These are phyloP conservation scores for Pleurotus ostreatus DNA, from an alignment of 768 basidiomycete species.

Conservation along the genomic window DNA sequence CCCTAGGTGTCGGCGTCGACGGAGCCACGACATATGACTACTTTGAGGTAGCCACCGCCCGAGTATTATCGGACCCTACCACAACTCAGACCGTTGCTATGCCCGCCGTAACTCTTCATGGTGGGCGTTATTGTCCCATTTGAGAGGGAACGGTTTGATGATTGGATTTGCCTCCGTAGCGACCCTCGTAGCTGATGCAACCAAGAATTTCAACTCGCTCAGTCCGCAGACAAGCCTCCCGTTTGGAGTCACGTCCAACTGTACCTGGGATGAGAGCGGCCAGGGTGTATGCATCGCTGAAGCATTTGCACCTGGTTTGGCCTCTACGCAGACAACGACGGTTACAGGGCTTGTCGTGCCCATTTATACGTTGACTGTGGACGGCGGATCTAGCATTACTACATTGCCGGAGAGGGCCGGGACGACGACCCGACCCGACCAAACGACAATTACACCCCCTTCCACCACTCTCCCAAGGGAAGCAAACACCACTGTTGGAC, in stretches of 20 bases:
- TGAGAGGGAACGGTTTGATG: not conserved
- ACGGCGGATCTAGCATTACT: not conserved
- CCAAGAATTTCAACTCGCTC: not conserved
- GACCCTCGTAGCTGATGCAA: not conserved
- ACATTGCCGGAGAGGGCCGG: too few relatives aligned
- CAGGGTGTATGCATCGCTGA: not conserved
- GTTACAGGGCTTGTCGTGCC: not conserved
- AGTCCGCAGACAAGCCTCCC: not conserved
- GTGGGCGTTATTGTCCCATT: not conserved
- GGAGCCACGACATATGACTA: not conserved
- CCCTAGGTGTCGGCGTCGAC: not conserved
- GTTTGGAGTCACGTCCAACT: not conserved
- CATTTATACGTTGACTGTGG: conserved; percentile 1
- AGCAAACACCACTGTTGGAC: conserved; percentile 15
- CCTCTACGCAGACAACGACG: not conserved
- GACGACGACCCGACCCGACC: not conserved
- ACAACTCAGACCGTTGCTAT: not conserved
- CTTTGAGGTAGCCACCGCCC: not conserved
- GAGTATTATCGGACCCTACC: not conserved
- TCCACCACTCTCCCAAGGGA: not conserved
- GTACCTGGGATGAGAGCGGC: not conserved
- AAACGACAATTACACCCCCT: not conserved
- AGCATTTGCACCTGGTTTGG: not conserved
- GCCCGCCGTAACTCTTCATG: not conserved
- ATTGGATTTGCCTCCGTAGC: not conserved